These are phyloP conservation scores for Fusarium napiforme DNA, from an alignment of 2,329 filamentous ascomycete species.

Conservation along the genomic window DNA sequence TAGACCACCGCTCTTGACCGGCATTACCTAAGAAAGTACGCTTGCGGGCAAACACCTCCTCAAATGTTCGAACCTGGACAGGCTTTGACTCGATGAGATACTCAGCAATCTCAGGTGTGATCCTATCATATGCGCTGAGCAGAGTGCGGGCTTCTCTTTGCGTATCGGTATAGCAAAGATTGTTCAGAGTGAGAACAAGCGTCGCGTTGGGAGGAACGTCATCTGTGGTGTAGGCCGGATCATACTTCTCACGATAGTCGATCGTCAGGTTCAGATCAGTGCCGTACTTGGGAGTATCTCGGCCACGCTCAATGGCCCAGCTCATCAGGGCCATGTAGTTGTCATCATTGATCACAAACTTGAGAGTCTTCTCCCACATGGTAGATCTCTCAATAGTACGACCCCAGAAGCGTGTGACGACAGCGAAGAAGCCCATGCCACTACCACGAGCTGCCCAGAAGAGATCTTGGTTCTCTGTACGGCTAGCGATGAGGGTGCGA, in stretches of 20 bases:
- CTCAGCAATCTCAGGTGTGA: not conserved
- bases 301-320: not conserved
- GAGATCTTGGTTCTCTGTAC: constrained; percentile 5
- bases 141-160: not conserved
- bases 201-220: not conserved
- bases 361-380: constrained; percentile 7
- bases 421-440: constrained; percentile 13
- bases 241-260: not conserved
- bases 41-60: not conserved
- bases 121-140: not conserved
- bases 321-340: not conserved
- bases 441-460: constrained; percentile 16
- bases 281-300: not conserved
- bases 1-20: not conserved
- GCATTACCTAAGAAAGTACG: not conserved
- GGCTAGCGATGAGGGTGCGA: not conserved
- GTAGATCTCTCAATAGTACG: constrained; percentile 13
- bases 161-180: constrained; percentile 1
- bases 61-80: not conserved
- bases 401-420: constrained; percentile 15
- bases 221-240: not conserved
- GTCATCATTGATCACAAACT: not conserved
- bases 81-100: not conserved
- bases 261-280: not conserved
- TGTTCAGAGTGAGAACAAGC: not conserved